phyloP scores from a whole-genome alignment of 139 green algal species.

The Chlamydomonas incerta region DNA sequence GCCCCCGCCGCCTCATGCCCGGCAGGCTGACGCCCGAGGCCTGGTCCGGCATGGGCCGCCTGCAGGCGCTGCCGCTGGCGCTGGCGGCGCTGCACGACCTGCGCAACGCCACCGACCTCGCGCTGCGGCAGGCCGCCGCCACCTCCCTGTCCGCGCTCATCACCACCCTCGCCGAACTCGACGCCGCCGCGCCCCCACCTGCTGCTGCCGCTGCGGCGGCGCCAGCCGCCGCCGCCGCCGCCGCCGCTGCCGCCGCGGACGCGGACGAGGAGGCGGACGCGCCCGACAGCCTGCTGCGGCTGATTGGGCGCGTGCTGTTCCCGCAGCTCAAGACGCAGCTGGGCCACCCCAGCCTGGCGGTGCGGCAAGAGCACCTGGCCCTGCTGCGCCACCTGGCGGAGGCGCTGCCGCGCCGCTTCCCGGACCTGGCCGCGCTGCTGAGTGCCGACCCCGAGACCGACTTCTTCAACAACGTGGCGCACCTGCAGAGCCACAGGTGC shows the following conservation, averaged over 20 bases:
- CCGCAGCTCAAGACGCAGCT: constrained; percentile 70
- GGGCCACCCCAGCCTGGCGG: constrained; percentile 56
- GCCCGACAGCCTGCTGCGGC: constrained; percentile 31
- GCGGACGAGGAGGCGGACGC: constrained; percentile 12
- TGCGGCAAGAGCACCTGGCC: constrained; percentile 84
- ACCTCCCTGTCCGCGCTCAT: constrained; percentile 53
- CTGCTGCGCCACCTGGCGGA: constrained; percentile 72
- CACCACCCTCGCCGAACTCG: constrained; percentile 14
- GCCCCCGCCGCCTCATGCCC: too few relatives aligned
- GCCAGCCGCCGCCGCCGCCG: not conserved
- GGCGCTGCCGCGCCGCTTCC: constrained; percentile 43
- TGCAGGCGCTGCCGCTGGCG: constrained; percentile 68
- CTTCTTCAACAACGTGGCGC: constrained; percentile 85
- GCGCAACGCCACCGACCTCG: constrained; percentile 73
- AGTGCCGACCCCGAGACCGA: constrained; percentile 68
- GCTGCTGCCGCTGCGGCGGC: constrained; percentile 21
- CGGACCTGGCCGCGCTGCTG: constrained; percentile 18
- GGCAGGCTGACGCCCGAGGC: constrained; percentile 47
- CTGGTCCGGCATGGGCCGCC: constrained; percentile 58
- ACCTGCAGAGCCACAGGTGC: constrained; percentile 88
- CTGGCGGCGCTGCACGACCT: constrained; percentile 75
- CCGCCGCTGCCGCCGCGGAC: too few relatives aligned
- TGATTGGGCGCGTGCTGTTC: constrained; percentile 68
- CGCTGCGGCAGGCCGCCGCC: constrained; percentile 77
- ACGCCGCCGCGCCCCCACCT: too few relatives aligned